Base-by-base conservation (phyloP, 345 rosid species). In the Populus euphratica region DNA sequence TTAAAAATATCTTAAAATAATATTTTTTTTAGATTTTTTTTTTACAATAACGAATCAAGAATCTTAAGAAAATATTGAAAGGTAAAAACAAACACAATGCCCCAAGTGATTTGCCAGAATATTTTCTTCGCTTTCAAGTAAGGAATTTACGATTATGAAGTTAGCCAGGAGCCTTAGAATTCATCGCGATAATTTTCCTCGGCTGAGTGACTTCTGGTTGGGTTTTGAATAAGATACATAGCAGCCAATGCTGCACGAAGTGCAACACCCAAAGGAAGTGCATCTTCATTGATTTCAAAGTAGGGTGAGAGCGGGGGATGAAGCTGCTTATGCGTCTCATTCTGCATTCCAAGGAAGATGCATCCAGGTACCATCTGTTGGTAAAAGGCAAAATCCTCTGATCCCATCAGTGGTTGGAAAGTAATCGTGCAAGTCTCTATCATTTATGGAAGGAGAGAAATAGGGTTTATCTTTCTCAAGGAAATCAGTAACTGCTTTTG, bases 301-400 rank as follows among this genome's bases (percentile, higher is more conserved):
- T 82, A 78, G 6, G 96, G 98, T 0, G 94, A 84, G 85, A 91
- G 97, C 3, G 43, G 81, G 20, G 76, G 80, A 33, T 80, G 80
- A 77, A 87, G 35, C 35, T 33, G 83, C 52, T 85, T 73, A 21
- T 52, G 74, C 35, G 82, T 85, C 78, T 83, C 83, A 73, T 90
- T 83, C 73, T 84, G 89, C 94, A 90, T 90, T 38, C 98, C 98
- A 1, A 91, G 83, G 84, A 82, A 87, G 70, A 93, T 86, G 82
- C 88, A 25, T 25, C 25, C 25, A 25, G 25, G 25, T 25, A 25
- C 0, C 25, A 83, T n/a, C 98, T 96, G 93, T 81, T 91, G 96
- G 82, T 91, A 96, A 80, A 93, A 96, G 0, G 96, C 72, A 83
- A 96, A 96, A 78, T 93, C 99, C 80, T 96, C 99, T 16, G 97